Evolutionary conservation across 768 basidiomycete species (phyloP).

Genomic region (Agrocybe praecox): DNA sequence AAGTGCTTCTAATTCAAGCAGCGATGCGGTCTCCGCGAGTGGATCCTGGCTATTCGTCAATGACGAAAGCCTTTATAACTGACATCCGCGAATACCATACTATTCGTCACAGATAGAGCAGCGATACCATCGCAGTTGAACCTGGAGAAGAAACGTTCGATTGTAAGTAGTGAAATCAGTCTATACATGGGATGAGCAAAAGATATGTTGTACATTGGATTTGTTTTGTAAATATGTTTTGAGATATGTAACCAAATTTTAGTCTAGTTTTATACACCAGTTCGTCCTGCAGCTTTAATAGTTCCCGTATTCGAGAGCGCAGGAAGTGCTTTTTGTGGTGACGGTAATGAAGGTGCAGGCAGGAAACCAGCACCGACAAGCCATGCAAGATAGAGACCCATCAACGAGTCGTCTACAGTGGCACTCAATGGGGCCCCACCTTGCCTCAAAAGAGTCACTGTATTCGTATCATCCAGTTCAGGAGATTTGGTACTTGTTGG

Average conservation of each 20-base stretch:
- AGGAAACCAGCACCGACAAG: slow-evolving; percentile 85
- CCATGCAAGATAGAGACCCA: slow-evolving; percentile 94
- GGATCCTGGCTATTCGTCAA: too few species aligned
- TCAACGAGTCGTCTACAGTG: slow-evolving; percentile 75
- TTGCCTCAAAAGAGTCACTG: slow-evolving; percentile 57
- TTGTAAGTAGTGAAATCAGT: background rate
- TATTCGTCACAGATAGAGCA: too few species aligned
- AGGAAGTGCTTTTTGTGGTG: slow-evolving; percentile 51
- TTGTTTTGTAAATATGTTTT: background rate
- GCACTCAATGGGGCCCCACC: slow-evolving; percentile 37
- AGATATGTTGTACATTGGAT: background rate
- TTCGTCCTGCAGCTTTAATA: slow-evolving; percentile 71
- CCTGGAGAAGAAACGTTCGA: background rate
- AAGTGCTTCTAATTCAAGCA: too few species aligned
- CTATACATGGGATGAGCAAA: background rate
- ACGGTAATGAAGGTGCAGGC: slow-evolving; percentile 45
- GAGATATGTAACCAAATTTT: background rate
- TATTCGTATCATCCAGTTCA: slow-evolving; percentile 86
- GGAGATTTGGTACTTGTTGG: slow-evolving; percentile 96
- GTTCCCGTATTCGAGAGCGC: slow-evolving; percentile 36
- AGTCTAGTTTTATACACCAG: slow-evolving; percentile 42
- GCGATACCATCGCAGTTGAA: background rate
- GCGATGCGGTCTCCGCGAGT: too few species aligned
- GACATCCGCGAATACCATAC: too few species aligned
- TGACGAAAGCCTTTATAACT: too few species aligned